A percentile compares a stretch with the other conserved stretches of the same genome.
Evolutionary conservation across 192 early-diverging fungal genomes (phyloP).

Genomic region (Backusella liffmaniae): DNA sequence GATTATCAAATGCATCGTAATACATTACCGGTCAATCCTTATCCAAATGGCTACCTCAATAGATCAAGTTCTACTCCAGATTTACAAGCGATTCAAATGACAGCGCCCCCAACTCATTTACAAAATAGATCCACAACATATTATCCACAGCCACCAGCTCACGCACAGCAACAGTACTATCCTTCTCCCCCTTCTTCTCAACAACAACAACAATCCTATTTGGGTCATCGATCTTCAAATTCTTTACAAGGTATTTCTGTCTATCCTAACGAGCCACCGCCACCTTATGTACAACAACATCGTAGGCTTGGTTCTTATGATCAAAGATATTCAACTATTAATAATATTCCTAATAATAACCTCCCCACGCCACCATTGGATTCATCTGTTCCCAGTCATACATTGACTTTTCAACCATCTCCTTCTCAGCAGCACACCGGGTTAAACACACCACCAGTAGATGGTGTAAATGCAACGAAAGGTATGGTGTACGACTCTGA

Average conservation of each 20-base stretch:
- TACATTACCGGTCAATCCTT: background rate
- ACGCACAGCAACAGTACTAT: background rate
- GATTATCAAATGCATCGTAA: background rate
- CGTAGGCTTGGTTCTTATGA: constrained; percentile 1
- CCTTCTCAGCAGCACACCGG: background rate
- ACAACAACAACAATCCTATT: background rate
- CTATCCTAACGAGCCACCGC: background rate
- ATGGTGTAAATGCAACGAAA: background rate
- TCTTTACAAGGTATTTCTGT: background rate
- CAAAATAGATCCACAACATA: background rate
- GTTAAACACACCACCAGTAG: background rate
- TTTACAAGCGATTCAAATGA: background rate
- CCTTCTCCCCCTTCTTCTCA: background rate
- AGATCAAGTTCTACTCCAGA: background rate
- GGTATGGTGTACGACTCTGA: background rate
- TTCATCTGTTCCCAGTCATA: background rate
- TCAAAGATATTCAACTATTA: background rate
- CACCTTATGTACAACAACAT: background rate
- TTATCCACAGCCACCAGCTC: background rate
- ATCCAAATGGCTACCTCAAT: background rate
- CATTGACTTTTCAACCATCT: background rate
- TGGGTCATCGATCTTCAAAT: background rate
- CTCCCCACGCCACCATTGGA: background rate
- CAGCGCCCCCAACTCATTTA: background rate
- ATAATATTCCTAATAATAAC: background rate